A percentile compares a stretch with the other conserved stretches of the same genome.
Evolutionary conservation across 1,284 basidiomycete species (phyloP).

Genomic region (Boletus calvinii): DNA sequence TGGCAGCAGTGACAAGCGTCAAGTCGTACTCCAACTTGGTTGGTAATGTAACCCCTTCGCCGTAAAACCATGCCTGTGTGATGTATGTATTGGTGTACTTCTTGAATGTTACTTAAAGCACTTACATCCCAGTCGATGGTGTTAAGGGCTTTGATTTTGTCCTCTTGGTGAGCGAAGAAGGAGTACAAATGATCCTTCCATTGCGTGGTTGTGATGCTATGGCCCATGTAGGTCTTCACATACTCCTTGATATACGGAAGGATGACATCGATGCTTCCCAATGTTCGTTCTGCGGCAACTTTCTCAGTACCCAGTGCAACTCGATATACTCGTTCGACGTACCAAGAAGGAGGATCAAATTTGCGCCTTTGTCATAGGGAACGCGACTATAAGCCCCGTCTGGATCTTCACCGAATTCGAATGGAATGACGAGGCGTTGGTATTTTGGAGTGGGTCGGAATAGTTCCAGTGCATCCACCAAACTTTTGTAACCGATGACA

Average conservation of each 20-base stretch:
- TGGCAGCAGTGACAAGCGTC: constrained; percentile 72
- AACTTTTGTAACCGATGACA: constrained; percentile 72
- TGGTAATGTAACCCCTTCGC: constrained; percentile 77
- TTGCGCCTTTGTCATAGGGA: constrained; percentile 34
- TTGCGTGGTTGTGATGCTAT: constrained; percentile 84
- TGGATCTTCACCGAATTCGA: constrained; percentile 80
- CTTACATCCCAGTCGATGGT: constrained; percentile 80
- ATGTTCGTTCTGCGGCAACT: constrained; percentile 57
- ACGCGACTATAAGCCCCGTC: constrained; percentile 44
- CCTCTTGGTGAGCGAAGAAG: constrained; percentile 68
- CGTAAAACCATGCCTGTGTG: constrained; percentile 80
- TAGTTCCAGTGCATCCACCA: constrained; percentile 70
- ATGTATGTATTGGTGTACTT: background rate
- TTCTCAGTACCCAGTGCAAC: background rate
- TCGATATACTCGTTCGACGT: background rate
- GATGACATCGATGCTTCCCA: constrained; percentile 87
- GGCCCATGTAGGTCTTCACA: constrained; percentile 77
- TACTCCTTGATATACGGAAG: constrained; percentile 82
- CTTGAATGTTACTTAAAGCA: constrained; percentile 1
- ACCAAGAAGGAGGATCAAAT: constrained; percentile 56
- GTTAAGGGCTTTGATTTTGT: constrained; percentile 71
- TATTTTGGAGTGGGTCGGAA: constrained; percentile 68
- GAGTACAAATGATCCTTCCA: constrained; percentile 87
- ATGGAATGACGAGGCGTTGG: constrained; percentile 84
- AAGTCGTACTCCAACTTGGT: constrained; percentile 84